Evolutionary conservation across 192 early-diverging fungal species (phyloP), one percentile per base, ranked within the genome.

Genomic region (Coemansia sp.): DNA sequence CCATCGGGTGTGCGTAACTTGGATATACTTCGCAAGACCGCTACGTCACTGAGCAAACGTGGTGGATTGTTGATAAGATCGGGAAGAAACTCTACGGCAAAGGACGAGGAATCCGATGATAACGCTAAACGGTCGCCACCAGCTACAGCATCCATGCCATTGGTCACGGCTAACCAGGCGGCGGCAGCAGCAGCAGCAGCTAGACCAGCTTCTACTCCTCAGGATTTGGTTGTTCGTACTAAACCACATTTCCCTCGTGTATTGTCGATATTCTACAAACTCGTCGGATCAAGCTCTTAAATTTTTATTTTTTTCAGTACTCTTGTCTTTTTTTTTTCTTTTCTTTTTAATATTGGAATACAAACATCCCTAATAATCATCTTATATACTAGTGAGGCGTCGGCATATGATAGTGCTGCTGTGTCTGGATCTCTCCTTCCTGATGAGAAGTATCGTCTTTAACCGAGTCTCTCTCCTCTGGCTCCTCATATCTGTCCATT

Each of bases 191-290:
- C 36, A 1, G 38, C 38, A 11, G 38, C 38, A 2, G 2, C 38
- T 39, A 27, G 41, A 5, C 27, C 41, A 29, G 64, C 41, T 13
- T 34, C 41, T 27, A 34, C 39, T 27, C 41, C 47, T 20, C 69
- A 72, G 67, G 67, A 69, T 3, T 20, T 64, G 39, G 68, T 69
- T 27, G 69, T 49, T 5, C 52, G 47, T 18, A 71, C 64, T 58
- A 71, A 67, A 52, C 50, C 58, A n/a, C 34, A 61, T 24, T 53
- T 83, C 31, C 72, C 81, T 1, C 62, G 81, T 2, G 76, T 83
- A 13, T 52, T 83, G 27, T 83, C 81, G 65, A 75, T 83, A 36
- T 83, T 83, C 52, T 83, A 83, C 76, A 78, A 75, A 33, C 60
- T 83, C 12, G 76, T 83, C 24, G 76, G 81, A 3, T 43, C 72